Percentiles rank a stretch among this genome's conserved stretches.
Evolutionary conservation across 1,284 basidiomycete genomes (phyloP).

Genomic region (Trichosporon faecale): DNA sequence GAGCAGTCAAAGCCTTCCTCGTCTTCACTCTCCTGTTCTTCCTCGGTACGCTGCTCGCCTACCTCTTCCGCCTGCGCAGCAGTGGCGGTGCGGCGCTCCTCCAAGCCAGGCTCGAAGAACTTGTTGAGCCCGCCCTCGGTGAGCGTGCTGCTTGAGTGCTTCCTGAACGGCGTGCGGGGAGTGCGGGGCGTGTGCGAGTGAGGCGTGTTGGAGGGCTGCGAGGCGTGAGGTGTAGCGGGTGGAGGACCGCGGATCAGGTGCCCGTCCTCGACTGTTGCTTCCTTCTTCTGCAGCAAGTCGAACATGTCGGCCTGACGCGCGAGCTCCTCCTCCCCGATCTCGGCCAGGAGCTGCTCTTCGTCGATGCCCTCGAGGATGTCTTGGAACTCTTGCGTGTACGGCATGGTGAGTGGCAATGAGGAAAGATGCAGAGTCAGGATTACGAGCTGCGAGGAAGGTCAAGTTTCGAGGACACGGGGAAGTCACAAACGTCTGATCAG

Average conservation of each 20-base stretch:
- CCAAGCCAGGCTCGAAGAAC: background rate
- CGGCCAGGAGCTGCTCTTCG: background rate
- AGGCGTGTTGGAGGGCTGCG: background rate
- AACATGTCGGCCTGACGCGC: background rate
- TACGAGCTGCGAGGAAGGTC: background rate
- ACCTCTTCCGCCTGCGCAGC: background rate
- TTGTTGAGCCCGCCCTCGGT: background rate
- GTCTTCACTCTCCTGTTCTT: background rate
- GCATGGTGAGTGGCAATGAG: background rate
- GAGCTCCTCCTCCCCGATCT: background rate
- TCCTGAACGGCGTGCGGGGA: background rate
- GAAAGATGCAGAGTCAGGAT: background rate
- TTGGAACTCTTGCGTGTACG: background rate
- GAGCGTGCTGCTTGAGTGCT: background rate
- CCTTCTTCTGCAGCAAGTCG: background rate
- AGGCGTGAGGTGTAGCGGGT: background rate
- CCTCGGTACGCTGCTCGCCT: background rate
- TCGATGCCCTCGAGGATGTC: conserved; percentile 1
- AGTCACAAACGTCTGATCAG: background rate
- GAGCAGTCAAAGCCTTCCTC: background rate
- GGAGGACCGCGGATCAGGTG: background rate
- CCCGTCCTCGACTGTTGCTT: background rate
- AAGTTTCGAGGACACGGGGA: background rate
- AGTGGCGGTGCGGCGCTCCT: background rate
- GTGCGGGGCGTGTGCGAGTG: background rate